These are phyloP conservation scores for Akanthomyces uredinophilus DNA, from an alignment of 2,329 filamentous ascomycete species.

Conservation along the genomic window DNA sequence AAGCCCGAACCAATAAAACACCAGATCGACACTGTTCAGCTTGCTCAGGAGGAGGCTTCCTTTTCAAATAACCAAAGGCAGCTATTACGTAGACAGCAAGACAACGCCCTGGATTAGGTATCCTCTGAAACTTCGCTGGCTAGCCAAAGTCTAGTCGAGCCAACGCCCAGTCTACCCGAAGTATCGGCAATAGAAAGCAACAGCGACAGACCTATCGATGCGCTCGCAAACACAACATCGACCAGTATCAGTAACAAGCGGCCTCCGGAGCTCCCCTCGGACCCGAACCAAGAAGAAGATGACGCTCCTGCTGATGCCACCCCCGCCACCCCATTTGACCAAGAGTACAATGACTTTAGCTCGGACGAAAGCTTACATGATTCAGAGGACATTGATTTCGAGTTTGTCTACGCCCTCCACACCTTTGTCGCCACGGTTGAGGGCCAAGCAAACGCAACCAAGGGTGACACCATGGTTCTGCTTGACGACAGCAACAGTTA, in stretches of 20 bases:
- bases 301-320: conserved; percentile 42
- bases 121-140: background rate
- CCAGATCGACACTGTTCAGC: background rate
- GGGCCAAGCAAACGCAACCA: conserved; percentile 95
- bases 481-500: conserved; percentile 99
- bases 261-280: background rate
- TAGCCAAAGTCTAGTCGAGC: background rate
- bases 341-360: conserved; percentile 63
- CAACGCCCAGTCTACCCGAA: background rate
- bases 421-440: conserved; percentile 98
- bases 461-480: conserved; percentile 97
- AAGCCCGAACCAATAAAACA: background rate
- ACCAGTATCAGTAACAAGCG: background rate
- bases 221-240: background rate
- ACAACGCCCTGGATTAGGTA: background rate
- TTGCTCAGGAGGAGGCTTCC: background rate
- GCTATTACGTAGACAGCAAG: background rate
- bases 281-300: conserved; percentile 35
- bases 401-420: conserved; percentile 97
- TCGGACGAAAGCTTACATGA: conserved; percentile 82
- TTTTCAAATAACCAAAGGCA: background rate
- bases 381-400: conserved; percentile 98
- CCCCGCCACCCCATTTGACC: conserved; percentile 50
- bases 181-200: background rate
- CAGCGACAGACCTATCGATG: background rate